Percentiles rank a stretch among this genome's conserved stretches.
Conservation (phyloP, 2,329 filamentous ascomycete species). For the Exophiala sp. region DNA sequence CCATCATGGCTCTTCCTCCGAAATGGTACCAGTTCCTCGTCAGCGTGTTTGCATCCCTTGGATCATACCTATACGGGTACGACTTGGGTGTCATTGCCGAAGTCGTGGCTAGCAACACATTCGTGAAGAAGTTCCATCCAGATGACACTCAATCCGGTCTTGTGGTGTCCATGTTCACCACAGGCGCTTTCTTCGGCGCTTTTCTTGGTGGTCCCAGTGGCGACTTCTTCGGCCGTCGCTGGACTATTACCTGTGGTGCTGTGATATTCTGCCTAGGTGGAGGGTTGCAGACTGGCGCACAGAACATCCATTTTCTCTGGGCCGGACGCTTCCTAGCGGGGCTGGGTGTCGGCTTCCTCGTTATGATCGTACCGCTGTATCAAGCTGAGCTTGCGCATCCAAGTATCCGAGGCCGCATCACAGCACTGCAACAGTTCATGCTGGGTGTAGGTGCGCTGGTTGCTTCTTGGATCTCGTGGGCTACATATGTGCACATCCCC, state of each 20-base stretch:
- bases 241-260: constrained; percentile 69
- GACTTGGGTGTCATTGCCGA: constrained; percentile 60
- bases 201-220: constrained; percentile 60
- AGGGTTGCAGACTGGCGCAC: constrained; percentile 67
- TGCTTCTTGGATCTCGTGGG: constrained; percentile 72
- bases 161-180: constrained; percentile 75
- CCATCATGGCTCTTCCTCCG: constrained; percentile 52
- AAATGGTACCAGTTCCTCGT: constrained; percentile 61
- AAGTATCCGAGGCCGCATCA: constrained; percentile 70
- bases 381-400: constrained; percentile 78
- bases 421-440: constrained; percentile 78
- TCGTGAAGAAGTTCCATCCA: constrained; percentile 32
- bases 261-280: constrained; percentile 70
- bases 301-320: constrained; percentile 60
- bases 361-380: constrained; percentile 68
- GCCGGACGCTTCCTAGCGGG: constrained; percentile 68
- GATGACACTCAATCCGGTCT: constrained; percentile 51
- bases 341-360: constrained; percentile 59
- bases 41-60: constrained; percentile 57
- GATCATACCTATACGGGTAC: constrained; percentile 58
- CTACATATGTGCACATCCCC: constrained; percentile 53
- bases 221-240: constrained; percentile 64
- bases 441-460: constrained; percentile 69
- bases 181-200: constrained; percentile 69
- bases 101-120: constrained; percentile 46